A percentile compares a stretch with the other conserved stretches of the same genome.
Evolutionary conservation across 2,329 filamentous ascomycete genomes (phyloP).

Genomic region (Pseudogymnoascus verrucosus): DNA sequence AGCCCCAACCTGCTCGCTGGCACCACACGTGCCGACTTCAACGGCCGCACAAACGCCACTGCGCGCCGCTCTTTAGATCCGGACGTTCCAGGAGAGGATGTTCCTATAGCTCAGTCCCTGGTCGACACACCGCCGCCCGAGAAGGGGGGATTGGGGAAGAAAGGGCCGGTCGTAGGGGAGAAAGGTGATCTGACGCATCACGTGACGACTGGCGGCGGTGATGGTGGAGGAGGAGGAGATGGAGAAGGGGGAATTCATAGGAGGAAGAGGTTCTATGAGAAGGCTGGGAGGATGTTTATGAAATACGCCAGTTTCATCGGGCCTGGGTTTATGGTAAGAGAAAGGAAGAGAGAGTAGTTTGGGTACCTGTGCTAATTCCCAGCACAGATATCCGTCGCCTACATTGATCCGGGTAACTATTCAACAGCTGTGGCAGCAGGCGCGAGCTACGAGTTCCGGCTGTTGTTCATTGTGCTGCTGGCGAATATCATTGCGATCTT

Average conservation of each 20-base stretch:
- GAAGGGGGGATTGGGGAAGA: background rate
- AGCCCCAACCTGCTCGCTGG: constrained; percentile 45
- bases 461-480: constrained; percentile 49
- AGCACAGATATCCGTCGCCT: constrained; percentile 29
- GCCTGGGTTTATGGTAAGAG: constrained; percentile 39
- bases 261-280: constrained; percentile 12
- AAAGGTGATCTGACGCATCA: background rate
- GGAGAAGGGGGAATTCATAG: background rate
- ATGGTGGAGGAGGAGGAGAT: background rate
- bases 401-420: constrained; percentile 43
- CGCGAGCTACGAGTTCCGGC: constrained; percentile 42
- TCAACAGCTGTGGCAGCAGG: constrained; percentile 50
- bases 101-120: background rate
- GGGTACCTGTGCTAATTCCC: background rate
- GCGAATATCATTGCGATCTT: constrained; percentile 53
- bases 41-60: constrained; percentile 45
- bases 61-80: background rate
- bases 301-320: constrained; percentile 45
- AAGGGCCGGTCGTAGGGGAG: background rate
- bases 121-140: background rate
- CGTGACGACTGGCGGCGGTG: background rate
- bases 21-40: constrained; percentile 47
- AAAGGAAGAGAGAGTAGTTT: constrained; percentile 22
- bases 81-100: background rate
- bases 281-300: constrained; percentile 19